Percentiles rank a stretch among this genome's conserved stretches.
phyloP scores from a whole-genome alignment of 352 stramenopile genomes.

The Phytopythium montanum region DNA sequence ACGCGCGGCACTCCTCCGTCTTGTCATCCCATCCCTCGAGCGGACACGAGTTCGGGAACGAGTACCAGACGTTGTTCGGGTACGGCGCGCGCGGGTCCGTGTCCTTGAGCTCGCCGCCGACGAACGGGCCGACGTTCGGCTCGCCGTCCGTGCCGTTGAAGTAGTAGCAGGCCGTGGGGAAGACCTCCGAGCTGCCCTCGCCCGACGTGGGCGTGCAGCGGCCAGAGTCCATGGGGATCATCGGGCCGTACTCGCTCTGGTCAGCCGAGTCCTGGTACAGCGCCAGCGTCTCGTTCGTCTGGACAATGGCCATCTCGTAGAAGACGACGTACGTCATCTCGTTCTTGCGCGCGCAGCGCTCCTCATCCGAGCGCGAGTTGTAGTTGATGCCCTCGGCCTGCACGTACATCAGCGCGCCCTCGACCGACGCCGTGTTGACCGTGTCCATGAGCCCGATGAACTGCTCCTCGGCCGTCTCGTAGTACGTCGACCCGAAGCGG shows the following conservation, averaged over 20 bases:
- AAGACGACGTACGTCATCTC: slow-evolving; percentile 79
- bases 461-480: slow-evolving; percentile 43
- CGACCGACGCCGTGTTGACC: slow-evolving; percentile 78
- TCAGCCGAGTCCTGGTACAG: slow-evolving; percentile 42
- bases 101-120: slow-evolving; percentile 46
- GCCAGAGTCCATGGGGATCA: slow-evolving; percentile 64
- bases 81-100: slow-evolving; percentile 58
- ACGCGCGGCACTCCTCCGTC: slow-evolving; percentile 37
- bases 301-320: slow-evolving; percentile 70
- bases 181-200: slow-evolving; percentile 19
- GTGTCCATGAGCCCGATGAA: slow-evolving; percentile 69
- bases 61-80: slow-evolving; percentile 76
- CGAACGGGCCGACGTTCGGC: slow-evolving; percentile 61
- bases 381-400: slow-evolving; percentile 86
- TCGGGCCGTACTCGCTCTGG: slow-evolving; percentile 60
- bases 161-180: slow-evolving; percentile 60
- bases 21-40: slow-evolving; percentile 48
- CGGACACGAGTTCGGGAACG: slow-evolving; percentile 71
- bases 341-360: slow-evolving; percentile 77
- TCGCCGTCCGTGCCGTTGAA: slow-evolving; percentile 69
- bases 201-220: slow-evolving; percentile 47
- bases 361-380: slow-evolving; percentile 45
- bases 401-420: slow-evolving; percentile 86
- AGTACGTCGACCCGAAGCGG: slow-evolving; percentile 62
- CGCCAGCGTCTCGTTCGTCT: slow-evolving; percentile 77